phyloP scores from a whole-genome alignment of 257 asterid genomes.

The Ligustrum vulgare region DNA sequence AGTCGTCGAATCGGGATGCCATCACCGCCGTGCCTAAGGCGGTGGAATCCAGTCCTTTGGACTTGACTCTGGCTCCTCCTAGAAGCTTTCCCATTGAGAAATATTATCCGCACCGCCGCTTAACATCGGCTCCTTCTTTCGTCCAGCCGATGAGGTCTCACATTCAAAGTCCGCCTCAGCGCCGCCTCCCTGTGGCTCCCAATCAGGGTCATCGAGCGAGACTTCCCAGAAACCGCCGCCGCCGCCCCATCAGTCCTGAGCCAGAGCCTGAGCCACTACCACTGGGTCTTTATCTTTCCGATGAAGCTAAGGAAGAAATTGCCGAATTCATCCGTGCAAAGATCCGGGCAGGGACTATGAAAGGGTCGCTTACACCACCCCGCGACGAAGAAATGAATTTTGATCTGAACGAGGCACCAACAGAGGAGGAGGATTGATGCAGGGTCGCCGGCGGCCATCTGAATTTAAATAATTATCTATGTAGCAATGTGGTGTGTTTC shows the following conservation, averaged over 20 bases:
- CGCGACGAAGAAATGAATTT: background rate
- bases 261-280: background rate
- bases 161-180: background rate
- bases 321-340: background rate
- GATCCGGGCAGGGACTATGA: background rate
- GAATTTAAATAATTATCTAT: background rate
- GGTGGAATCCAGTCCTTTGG: slow-evolving; percentile 23
- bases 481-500: background rate
- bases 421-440: background rate
- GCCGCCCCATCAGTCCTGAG: background rate
- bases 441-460: background rate
- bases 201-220: background rate
- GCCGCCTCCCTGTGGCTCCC: background rate
- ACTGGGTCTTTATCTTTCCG: background rate
- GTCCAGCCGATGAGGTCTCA: background rate
- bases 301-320: background rate
- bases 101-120: slow-evolving; percentile 1
- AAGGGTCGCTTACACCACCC: background rate
- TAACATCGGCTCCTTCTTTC: background rate
- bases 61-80: slow-evolving; percentile 14
- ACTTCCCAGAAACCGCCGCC: background rate
- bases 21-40: background rate
- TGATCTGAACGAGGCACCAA: background rate
- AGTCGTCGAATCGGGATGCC: slow-evolving; percentile 16
- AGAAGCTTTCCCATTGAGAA: background rate